Base-by-base conservation (phyloP, 225 moss, liverwort and hornwort genomes). In the Asterella californica region DNA sequence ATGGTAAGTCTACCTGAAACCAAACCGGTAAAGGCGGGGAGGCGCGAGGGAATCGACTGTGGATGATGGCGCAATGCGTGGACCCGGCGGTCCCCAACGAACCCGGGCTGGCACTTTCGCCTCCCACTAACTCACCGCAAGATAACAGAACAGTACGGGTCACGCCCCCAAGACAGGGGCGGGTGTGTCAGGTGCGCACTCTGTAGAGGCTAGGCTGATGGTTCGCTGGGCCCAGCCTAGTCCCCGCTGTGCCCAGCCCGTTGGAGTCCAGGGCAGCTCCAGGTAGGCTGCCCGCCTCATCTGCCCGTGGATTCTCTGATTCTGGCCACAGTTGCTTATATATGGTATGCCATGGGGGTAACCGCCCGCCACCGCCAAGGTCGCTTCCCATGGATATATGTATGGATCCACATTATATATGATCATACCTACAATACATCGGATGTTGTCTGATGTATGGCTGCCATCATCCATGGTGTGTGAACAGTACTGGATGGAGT, bases 181-280 rank as follows among this genome's bases (percentile, higher is more conserved):
- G 25, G 64, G 64, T 34, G 67, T 65, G 65, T 65, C 65, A 65
- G 65, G 65, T 17, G 65, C 10, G 65, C 33, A 30, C n/a, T n/a
- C n/a, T n/a, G n/a, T n/a, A 62, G 62, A 29, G 53, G 15, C 57
- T 57, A 21, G 57, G 57, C 57, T 22, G 57, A 11, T 19, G 57
- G 57, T 5, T 42, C 3, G 21, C 57, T 19, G 57, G 57, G 57
- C 57, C 57, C 57, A 57, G 57, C 57, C 57, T 19, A 25, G 6
- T 61, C 25, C 61, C 27, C 27, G 9, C 61, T 61, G 61, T 61
- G 61, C 71, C 71, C 46, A 72, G 71, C 71, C 71, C 71, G 71
- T 72, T 72, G 71, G 71, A 72, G 46, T 47, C 18, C 71, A 47
- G 71, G 71, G 71, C 71, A 72, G 46, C 46, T 47, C 71, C 71